Evolutionary conservation across 768 basidiomycete species (phyloP), one percentile per base, ranked within the genome.

Genomic region (Pulveroboletus sp.): DNA sequence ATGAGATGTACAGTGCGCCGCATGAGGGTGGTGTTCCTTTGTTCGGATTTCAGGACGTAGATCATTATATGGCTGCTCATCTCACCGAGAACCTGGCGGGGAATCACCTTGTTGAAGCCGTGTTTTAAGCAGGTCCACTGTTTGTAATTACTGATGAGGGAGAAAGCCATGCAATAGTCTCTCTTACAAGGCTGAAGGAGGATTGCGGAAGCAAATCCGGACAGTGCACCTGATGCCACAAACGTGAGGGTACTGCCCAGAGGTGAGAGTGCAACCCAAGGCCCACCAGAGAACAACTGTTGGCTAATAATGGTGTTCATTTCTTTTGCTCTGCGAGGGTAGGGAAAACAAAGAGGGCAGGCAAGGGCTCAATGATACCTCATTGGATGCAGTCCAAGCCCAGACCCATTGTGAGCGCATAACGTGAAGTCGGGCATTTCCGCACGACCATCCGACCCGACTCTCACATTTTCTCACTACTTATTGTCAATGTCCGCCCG

Each of bases 51-150:
- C 37, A 16, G 13, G 19, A 17, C 22, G 30, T 17, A 37, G 16
- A 32, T 22, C 12, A 13, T n/a, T n/a, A 43, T 7, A 36, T 6
- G 14, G 20, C 32, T 22, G n/a, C 34, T 34, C 39, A 32, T 60
- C 72, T 53, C 58, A 76, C 79, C 69, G 64, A 59, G 66, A 60
- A 31, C 55, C 63, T 32, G 70, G 35, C 26, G 54, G 60, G 6
- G 77, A 77, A 66, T 88, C 85, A 45, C 82, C 82, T 68, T 93
- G 91, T 64, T 94, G 93, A 57, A 93, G 63, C 40, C 93, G 79
- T n/a, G 93, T 95, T 71, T 96, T 96, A 57, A 96, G 68, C 20
- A 95, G 73, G 71, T 96, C 93, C 56, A 95, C 89, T 91, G 37
- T 16, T 16, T 30, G 16, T 5, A 17, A 13, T 49, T 6, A 42